Conservation (phyloP, 345 rosid genomes). For the Garcia nutans region DNA sequence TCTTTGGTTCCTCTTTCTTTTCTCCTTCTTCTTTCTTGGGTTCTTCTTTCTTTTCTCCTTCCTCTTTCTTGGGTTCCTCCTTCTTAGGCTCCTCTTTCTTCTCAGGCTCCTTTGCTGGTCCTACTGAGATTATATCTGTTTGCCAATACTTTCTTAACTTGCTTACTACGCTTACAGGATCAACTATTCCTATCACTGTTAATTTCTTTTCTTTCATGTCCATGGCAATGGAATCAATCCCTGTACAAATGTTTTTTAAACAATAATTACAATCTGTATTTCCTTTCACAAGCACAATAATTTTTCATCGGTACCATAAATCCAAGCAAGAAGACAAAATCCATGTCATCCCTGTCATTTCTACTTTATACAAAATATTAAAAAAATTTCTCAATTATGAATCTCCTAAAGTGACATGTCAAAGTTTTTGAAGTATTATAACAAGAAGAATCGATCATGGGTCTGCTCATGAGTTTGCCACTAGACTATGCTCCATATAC, state of each 20-base stretch:
- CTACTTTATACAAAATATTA: too few species aligned
- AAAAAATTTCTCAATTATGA: too few species aligned
- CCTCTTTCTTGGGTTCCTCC: constrained; percentile 64
- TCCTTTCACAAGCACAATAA: neutral
- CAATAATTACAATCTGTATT: neutral
- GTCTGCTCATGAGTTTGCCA: too few species aligned
- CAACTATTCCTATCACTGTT: constrained; percentile 72
- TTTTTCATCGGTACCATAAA: neutral
- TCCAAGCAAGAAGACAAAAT: constrained; percentile 1
- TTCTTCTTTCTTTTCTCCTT: constrained; percentile 47
- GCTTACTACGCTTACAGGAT: constrained; percentile 67
- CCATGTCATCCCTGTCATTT: constrained; percentile 2
- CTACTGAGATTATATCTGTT: constrained; percentile 60
- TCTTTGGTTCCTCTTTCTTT: constrained; percentile 55
- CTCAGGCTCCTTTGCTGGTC: constrained; percentile 85
- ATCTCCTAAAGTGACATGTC: too few species aligned
- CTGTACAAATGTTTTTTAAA: constrained; percentile 26
- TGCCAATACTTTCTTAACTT: constrained; percentile 82
- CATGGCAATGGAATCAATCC: constrained; percentile 80
- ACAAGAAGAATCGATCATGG: too few species aligned
- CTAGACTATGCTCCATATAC: too few species aligned
- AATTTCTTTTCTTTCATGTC: constrained; percentile 76
- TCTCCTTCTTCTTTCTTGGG: constrained; percentile 47
- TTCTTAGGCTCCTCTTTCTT: constrained; percentile 68
- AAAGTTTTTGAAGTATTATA: too few species aligned